These are phyloP conservation scores for Kwoniella botswanensis DNA, from an alignment of 768 basidiomycete genomes.

Conservation along the genomic window DNA sequence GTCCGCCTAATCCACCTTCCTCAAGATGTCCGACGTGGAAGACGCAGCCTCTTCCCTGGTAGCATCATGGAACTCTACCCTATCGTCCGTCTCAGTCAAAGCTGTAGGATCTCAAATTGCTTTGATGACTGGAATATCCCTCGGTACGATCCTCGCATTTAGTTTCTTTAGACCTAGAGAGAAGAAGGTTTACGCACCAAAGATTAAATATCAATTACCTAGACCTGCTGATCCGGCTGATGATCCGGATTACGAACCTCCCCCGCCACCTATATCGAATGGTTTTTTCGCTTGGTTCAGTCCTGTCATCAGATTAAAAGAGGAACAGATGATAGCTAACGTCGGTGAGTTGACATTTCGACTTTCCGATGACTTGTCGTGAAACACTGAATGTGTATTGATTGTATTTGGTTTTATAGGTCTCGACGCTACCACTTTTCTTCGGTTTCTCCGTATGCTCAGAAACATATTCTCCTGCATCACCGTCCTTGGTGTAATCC, in stretches of 20 bases:
- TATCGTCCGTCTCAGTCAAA: conserved; percentile 55
- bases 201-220: conserved; percentile 73
- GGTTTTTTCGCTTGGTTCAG: conserved; percentile 88
- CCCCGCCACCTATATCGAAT: conserved; percentile 71
- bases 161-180: conserved; percentile 86
- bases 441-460: conserved; percentile 87
- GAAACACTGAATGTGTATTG: no score
- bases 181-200: conserved; percentile 78
- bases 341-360: conserved; percentile 48
- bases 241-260: conserved; percentile 55
- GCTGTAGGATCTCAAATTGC: conserved; percentile 59
- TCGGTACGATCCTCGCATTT: conserved; percentile 64
- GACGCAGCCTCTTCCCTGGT: conserved; percentile 46
- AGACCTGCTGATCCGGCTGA: conserved; percentile 32
- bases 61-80: conserved; percentile 45
- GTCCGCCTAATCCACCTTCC: background rate
- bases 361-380: background rate
- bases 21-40: conserved; percentile 35
- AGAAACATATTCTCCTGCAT: conserved; percentile 60
- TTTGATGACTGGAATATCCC: conserved; percentile 58
- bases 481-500: conserved; percentile 58
- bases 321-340: conserved; percentile 75
- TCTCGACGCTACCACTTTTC: conserved; percentile 88
- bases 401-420: conserved; percentile 62
- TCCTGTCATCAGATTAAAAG: conserved; percentile 79